Conservation (phyloP, 2,329 filamentous ascomycete genomes). For the Ciborinia camelliae region DNA sequence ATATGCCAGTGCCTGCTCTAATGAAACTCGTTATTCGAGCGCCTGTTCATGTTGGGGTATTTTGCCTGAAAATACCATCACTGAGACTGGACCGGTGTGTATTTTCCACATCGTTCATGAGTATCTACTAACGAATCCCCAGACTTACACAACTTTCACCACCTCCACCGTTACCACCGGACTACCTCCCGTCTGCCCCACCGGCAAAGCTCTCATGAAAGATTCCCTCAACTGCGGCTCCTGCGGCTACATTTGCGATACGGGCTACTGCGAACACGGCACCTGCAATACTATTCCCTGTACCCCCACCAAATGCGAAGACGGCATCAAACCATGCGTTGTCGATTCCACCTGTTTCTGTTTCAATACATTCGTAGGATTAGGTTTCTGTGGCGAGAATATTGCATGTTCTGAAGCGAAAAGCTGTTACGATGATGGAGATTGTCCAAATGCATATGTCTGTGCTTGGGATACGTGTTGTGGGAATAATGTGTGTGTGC, state of each 20-base stretch:
- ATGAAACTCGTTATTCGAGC: conserved; percentile 13
- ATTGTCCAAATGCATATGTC: conserved; percentile 15
- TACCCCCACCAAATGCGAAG: conserved; percentile 5
- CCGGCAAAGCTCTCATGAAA: conserved; percentile 10
- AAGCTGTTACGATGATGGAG: conserved; percentile 11
- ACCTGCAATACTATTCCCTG: conserved; percentile 8
- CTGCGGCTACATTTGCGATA: conserved; percentile 15
- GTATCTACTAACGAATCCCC: not conserved
- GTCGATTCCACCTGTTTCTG: conserved; percentile 12
- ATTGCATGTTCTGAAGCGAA: not conserved
- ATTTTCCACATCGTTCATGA: not conserved
- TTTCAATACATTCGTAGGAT: not conserved
- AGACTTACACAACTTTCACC: conserved; percentile 13
- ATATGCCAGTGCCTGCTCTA: conserved; percentile 18
- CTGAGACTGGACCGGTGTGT: not conserved
- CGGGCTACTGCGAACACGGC: conserved; percentile 17
- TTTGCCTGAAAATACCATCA: not conserved
- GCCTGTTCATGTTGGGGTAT: conserved; percentile 22
- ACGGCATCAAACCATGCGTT: conserved; percentile 13
- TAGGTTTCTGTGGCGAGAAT: conserved; percentile 17
- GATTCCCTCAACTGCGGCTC: conserved; percentile 14
- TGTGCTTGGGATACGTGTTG: conserved; percentile 19
- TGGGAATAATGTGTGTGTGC: conserved; percentile 14
- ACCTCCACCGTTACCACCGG: conserved; percentile 11
- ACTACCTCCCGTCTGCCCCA: not conserved